Evolutionary conservation across 2,329 filamentous ascomycete genomes (phyloP), one percentile per base, ranked within the genome.

Genomic region (Cytospora paraplurivora): DNA sequence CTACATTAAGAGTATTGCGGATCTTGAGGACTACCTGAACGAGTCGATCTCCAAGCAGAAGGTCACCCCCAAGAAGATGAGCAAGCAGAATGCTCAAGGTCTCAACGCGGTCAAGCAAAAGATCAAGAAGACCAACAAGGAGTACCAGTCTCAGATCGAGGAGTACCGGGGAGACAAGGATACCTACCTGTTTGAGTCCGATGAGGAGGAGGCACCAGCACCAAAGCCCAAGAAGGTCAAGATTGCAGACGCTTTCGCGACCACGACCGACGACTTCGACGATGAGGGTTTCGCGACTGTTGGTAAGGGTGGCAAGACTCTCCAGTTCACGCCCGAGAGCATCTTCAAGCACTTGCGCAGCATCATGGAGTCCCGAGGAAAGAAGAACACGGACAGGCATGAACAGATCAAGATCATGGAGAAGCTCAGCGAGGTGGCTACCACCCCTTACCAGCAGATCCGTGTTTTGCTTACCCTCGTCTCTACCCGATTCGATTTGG

Each of bases 331-430:
- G 13, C 91, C 94, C 27, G 95, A 99, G 82, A 95, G 93, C 77
- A 99, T 99, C 74, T 90, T 98, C 77, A 99, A 99, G 84, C 93
- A 98, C 77, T 85, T 99, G 59, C 88, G 94, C 63, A 86, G 88
- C 59, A 98, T 99, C 73, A 84, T 98, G 75, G 95, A 99, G 81
- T 93, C 94, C 64, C 87, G 95, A 82, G 95, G 95, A 76, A 96
- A 97, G 84, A 99, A 99, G 87, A 98, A 98, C 83, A 97, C 95
- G 68, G 95, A 99, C 77, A 89, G 93, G 56, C 75, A 86, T 54
- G 95, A 99, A 79, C 95, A 99, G 80, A 98, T 99, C 78, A 89
- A 90, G 78, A 89, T 94, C 59, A 96, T 99, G 93, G 95, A 98
- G 85, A 97, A 93, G 82, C 86, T 99, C 60, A 81, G 89, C 72